Evolutionary conservation across 768 basidiomycete genomes (phyloP).

Genomic region (Amanita pallidorosea): DNA sequence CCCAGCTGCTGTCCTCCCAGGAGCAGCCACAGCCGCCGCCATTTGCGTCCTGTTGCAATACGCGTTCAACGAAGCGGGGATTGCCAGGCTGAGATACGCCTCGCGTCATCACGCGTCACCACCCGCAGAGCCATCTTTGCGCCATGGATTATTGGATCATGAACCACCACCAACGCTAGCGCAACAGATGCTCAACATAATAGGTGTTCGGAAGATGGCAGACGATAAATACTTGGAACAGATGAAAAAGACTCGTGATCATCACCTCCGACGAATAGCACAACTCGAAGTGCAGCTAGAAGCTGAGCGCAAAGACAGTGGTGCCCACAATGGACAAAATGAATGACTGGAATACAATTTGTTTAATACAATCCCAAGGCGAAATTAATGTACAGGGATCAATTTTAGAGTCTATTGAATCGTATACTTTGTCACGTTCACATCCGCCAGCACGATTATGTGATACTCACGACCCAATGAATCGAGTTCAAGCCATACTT

Average conservation of each 20-base stretch:
- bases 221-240: constrained; percentile 64
- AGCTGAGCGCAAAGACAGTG: constrained; percentile 19
- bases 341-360: constrained; percentile 3
- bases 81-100: constrained; percentile 50
- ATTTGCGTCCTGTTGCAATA: constrained; percentile 57
- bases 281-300: constrained; percentile 37
- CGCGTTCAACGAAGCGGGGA: constrained; percentile 55
- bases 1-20: constrained; percentile 40
- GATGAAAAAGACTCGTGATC: constrained; percentile 46
- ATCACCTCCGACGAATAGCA: constrained; percentile 43
- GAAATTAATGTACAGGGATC: not conserved
- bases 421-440: no score
- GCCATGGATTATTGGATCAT: not conserved
- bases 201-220: constrained; percentile 49
- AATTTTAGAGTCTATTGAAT: not conserved
- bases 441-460: not conserved
- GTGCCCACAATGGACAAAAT: constrained; percentile 11
- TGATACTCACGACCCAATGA: constrained; percentile 2
- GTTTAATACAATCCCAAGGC: not conserved
- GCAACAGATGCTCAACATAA: constrained; percentile 28
- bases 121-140: constrained; percentile 2
- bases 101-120: constrained; percentile 13
- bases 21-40: constrained; percentile 46
- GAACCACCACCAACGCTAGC: constrained; percentile 13
- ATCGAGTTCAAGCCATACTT: not conserved